Percentiles rank a stretch among this genome's conserved stretches.
These are phyloP conservation scores for Marsdenia floribunda DNA, from an alignment of 257 asterid species.

Conservation along the genomic window DNA sequence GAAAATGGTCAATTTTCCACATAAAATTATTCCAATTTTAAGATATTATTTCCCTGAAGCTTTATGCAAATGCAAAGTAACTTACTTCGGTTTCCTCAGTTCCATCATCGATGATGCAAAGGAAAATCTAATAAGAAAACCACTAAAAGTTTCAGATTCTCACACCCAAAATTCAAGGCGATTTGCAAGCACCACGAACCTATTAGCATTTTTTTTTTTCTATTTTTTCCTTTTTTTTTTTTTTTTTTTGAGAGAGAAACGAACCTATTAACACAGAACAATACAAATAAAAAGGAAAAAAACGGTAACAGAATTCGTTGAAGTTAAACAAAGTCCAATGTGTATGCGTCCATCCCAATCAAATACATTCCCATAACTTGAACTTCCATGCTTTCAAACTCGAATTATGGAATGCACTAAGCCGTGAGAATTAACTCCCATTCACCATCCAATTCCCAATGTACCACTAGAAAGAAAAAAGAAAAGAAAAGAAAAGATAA, in stretches of 20 bases:
- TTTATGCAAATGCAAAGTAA: neutral
- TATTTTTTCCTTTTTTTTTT: too few relatives aligned
- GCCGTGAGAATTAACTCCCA: neutral
- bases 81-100: neutral
- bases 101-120: neutral
- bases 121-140: neutral
- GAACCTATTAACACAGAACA: too few relatives aligned
- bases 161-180: neutral
- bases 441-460: neutral
- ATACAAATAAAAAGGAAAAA: too few relatives aligned
- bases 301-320: neutral
- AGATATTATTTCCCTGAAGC: neutral
- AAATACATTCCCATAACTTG: neutral
- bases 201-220: too few relatives aligned
- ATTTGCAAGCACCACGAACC: neutral
- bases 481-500: neutral
- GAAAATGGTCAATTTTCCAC: neutral
- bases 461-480: neutral
- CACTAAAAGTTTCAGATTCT: neutral
- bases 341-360: neutral
- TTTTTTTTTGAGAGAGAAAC: too few relatives aligned
- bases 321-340: neutral
- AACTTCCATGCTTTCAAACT: neutral
- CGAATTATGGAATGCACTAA: neutral
- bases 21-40: neutral